These are phyloP conservation scores for Rhododendron ferrugineum DNA, from an alignment of 148 eudicot genomes.

Conservation along the genomic window DNA sequence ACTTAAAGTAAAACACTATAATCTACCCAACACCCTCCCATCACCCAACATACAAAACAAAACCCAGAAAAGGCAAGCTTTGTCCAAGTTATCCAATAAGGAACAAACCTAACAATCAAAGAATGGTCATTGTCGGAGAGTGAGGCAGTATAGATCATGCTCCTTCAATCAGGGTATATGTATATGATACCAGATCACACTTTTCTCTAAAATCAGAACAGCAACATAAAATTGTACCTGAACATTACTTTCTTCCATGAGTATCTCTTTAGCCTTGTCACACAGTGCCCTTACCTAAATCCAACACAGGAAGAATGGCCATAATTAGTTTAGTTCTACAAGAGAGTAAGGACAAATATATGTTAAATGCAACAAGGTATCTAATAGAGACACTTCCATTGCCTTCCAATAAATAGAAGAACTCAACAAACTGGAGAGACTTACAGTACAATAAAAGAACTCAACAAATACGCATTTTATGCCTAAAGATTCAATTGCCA, in stretches of 20 bases:
- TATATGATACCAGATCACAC: not conserved
- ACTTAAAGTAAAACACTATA: not conserved
- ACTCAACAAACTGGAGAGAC: not conserved
- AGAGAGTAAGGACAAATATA: not conserved
- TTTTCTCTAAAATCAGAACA: not conserved
- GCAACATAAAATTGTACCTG: conserved; percentile 46
- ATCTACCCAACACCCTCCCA: not conserved
- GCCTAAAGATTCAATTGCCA: not conserved
- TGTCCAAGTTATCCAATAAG: not conserved
- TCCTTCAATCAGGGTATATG: not conserved
- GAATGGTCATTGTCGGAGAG: not conserved
- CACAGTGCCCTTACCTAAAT: conserved; percentile 73
- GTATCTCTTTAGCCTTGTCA: conserved; percentile 93
- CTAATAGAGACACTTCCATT: not conserved
- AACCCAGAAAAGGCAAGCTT: not conserved
- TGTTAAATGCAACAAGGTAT: not conserved
- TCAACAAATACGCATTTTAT: not conserved
- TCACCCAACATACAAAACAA: not conserved
- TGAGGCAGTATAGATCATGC: not conserved
- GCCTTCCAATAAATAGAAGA: not conserved
- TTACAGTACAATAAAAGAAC: not conserved
- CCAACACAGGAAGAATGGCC: conserved; percentile 12
- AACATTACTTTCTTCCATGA: conserved; percentile 93
- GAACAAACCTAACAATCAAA: not conserved
- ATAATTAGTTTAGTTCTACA: not conserved